phyloP scores from a whole-genome alignment of 2,329 filamentous ascomycete species.

The Verruconis gallopava region DNA sequence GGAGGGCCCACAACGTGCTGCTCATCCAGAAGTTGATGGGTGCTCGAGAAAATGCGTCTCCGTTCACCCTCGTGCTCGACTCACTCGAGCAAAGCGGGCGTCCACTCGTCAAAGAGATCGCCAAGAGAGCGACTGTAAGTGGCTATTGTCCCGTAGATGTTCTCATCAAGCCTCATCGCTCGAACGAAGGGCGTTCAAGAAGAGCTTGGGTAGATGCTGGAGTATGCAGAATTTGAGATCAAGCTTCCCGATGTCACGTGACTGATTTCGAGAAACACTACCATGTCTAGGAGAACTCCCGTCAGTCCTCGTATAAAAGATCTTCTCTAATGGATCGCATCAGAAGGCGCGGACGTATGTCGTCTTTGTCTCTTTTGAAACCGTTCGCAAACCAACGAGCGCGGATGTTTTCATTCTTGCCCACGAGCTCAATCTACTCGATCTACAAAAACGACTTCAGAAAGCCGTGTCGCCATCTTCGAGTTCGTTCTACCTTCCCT shows the following conservation, averaged over 20 bases:
- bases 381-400: constrained; percentile 48
- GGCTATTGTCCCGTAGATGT: not conserved
- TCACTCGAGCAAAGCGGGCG: constrained; percentile 68
- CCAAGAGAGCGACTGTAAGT: constrained; percentile 57
- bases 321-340: no score
- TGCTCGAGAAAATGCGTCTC: constrained; percentile 65
- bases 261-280: no score
- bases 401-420: constrained; percentile 57
- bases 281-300: no score
- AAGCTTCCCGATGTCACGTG: no score
- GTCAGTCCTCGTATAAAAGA: no score
- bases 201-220: no score
- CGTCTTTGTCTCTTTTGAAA: constrained; percentile 67
- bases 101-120: constrained; percentile 60
- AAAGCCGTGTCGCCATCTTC: constrained; percentile 36
- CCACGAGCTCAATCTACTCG: constrained; percentile 42
- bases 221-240: no score
- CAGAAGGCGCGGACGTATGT: constrained; percentile 54
- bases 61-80: constrained; percentile 77
- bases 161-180: no score
- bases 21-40: constrained; percentile 73
- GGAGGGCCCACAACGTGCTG: constrained; percentile 72
- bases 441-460: constrained; percentile 47
- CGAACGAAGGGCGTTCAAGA: no score
- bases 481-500: no score